A percentile compares a stretch with the other conserved stretches of the same genome.
Conservation (phyloP, 1,284 basidiomycete species). For the Rhodotorula sp. region DNA sequence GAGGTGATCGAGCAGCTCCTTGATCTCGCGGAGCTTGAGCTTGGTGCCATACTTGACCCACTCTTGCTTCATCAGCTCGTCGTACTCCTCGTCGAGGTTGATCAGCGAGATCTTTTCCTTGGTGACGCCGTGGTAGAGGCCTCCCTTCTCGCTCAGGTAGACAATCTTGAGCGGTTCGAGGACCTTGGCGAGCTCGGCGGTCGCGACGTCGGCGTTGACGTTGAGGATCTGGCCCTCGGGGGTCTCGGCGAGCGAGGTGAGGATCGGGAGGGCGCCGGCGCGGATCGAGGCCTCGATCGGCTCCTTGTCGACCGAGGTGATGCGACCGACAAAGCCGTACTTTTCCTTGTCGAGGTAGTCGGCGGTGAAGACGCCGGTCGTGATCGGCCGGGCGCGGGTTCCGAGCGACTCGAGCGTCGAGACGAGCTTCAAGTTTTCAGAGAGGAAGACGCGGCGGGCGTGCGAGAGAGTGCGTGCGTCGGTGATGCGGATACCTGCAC, state of each 20-base stretch:
- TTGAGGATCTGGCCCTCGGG: constrained; percentile 91
- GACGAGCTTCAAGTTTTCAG: constrained; percentile 91
- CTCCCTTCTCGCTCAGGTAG: constrained; percentile 97
- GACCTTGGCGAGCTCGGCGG: constrained; percentile 92
- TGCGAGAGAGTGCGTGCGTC: constrained; percentile 88
- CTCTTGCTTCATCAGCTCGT: constrained; percentile 94
- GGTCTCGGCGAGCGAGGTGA: constrained; percentile 87
- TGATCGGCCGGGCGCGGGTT: constrained; percentile 90
- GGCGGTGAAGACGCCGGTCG: constrained; percentile 91
- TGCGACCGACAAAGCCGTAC: constrained; percentile 92
- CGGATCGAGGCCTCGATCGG: constrained; percentile 92
- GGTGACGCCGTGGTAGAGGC: constrained; percentile 93
- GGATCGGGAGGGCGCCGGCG: constrained; percentile 87
- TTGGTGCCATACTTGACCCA: constrained; percentile 99
- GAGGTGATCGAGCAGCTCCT: constrained; percentile 96
- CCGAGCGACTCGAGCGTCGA: constrained; percentile 85
- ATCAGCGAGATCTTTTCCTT: constrained; percentile 93
- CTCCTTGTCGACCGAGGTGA: constrained; percentile 87
- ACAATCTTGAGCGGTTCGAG: constrained; percentile 99
- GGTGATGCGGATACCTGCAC: constrained; percentile 76
- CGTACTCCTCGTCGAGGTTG: constrained; percentile 99
- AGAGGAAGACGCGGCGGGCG: constrained; percentile 90
- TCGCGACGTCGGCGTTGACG: constrained; percentile 95
- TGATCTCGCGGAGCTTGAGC: constrained; percentile 98
- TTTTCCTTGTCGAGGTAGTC: constrained; percentile 90